Percentiles rank a stretch among this genome's conserved stretches.
These are phyloP conservation scores for Phtheirospermum japonicum DNA, from an alignment of 257 asterid genomes.

Conservation along the genomic window DNA sequence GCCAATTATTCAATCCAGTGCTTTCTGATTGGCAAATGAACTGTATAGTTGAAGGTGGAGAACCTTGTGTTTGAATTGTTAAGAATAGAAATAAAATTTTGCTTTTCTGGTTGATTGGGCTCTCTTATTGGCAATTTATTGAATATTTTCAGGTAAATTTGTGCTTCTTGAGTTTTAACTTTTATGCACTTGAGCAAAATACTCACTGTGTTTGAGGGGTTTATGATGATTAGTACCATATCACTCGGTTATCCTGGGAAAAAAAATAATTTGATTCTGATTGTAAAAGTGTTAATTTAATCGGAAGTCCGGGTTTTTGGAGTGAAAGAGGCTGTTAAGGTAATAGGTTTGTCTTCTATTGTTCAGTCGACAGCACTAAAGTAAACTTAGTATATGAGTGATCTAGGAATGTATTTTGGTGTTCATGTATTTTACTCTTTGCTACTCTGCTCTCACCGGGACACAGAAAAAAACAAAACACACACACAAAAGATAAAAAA, in stretches of 20 bases:
- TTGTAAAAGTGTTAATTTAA: background rate
- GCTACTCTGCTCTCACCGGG: slow-evolving; percentile 15
- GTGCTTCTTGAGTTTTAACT: background rate
- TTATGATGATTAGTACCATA: background rate
- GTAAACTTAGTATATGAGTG: slow-evolving; percentile 6
- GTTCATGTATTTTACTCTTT: slow-evolving; percentile 17
- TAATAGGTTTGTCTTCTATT: slow-evolving; percentile 16
- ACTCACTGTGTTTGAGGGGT: slow-evolving; percentile 23
- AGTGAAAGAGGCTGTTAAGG: slow-evolving; percentile 7
- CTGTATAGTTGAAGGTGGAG: slow-evolving; percentile 11
- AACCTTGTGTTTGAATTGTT: slow-evolving; percentile 4
- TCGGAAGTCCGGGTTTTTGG: slow-evolving; percentile 15
- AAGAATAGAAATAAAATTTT: background rate
- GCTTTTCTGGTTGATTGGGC: background rate
- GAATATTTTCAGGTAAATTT: background rate
- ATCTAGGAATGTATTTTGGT: slow-evolving; percentile 20
- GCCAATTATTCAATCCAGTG: background rate
- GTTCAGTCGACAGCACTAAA: slow-evolving; percentile 9
- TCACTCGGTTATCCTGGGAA: slow-evolving; percentile 4
- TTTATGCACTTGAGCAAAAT: slow-evolving; percentile 7
- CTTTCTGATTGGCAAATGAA: slow-evolving; percentile 9
- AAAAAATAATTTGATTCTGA: slow-evolving; percentile 13
- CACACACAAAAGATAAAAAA: background rate
- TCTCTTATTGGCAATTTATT: background rate
- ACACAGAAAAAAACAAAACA: background rate